phyloP scores from a whole-genome alignment of 306 rosid genomes.

The Aeschynomene evenia region DNA sequence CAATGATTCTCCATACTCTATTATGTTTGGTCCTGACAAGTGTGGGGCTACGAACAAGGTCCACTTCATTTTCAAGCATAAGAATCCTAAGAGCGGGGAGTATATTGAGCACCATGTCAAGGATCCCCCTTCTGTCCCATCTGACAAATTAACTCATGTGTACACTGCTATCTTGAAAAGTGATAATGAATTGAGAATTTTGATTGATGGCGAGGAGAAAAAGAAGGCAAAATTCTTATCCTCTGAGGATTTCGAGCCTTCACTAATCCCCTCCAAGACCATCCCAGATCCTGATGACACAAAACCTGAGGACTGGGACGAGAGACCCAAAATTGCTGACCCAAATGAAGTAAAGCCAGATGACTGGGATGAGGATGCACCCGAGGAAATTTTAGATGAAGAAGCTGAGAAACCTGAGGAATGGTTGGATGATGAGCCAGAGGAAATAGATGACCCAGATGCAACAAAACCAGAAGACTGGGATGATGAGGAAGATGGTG shows the following conservation, averaged over 20 bases:
- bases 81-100: slow-evolving; percentile 84
- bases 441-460: slow-evolving; percentile 88
- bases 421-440: slow-evolving; percentile 98
- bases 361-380: slow-evolving; percentile 99
- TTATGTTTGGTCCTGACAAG: slow-evolving; percentile 98
- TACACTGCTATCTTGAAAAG: slow-evolving; percentile 79
- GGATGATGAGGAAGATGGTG: slow-evolving; percentile 98
- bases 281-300: slow-evolving; percentile 94
- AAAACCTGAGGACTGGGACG: slow-evolving; percentile 99
- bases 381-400: slow-evolving; percentile 80
- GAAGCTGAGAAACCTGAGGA: slow-evolving; percentile 98
- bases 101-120: slow-evolving; percentile 89
- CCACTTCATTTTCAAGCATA: slow-evolving; percentile 92
- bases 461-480: slow-evolving; percentile 90
- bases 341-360: slow-evolving; percentile 88
- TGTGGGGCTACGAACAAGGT: slow-evolving; percentile 98
- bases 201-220: slow-evolving; percentile 62
- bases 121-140: slow-evolving; percentile 80
- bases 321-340: slow-evolving; percentile 83
- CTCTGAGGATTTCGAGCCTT: slow-evolving; percentile 82
- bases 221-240: slow-evolving; percentile 60
- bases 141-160: slow-evolving; percentile 85
- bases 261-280: slow-evolving; percentile 79
- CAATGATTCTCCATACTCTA: slow-evolving; percentile 77
- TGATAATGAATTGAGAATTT: slow-evolving; percentile 43